Percentiles rank a stretch among this genome's conserved stretches.
Evolutionary conservation across 192 early-diverging fungal genomes (phyloP).

Genomic region (Dissophora globulifera): DNA sequence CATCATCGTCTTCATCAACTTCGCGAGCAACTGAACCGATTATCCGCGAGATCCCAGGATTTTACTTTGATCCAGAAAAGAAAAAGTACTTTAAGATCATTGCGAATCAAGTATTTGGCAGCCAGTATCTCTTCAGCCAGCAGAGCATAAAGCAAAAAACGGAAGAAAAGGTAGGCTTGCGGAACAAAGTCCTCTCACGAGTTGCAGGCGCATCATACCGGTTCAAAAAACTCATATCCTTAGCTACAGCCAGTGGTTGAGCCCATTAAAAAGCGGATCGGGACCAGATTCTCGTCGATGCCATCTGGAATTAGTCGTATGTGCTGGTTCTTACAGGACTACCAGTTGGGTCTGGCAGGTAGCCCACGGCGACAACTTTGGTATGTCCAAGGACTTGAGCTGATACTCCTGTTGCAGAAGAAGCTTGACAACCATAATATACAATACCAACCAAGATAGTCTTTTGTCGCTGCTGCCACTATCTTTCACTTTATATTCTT

Average conservation of each 20-base stretch:
- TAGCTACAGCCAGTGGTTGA: constrained; percentile 29
- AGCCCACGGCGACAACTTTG: constrained; percentile 24
- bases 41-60: constrained; percentile 37
- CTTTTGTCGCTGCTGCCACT: no score
- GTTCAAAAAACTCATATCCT: background rate
- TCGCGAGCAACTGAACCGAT: no score
- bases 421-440: no score
- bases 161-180: constrained; percentile 22
- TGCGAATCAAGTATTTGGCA: constrained; percentile 25
- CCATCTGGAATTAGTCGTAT: constrained; percentile 11
- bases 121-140: constrained; percentile 36
- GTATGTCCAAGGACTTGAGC: constrained; percentile 8
- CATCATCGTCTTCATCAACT: no score
- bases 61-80: constrained; percentile 45
- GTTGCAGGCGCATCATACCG: background rate
- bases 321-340: constrained; percentile 20
- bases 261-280: constrained; percentile 1
- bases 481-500: no score
- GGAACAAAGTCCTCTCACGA: no score
- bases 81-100: constrained; percentile 53
- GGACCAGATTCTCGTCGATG: background rate
- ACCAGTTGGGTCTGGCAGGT: constrained; percentile 24
- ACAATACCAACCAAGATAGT: no score
- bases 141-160: constrained; percentile 39
- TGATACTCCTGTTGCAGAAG: background rate